Evolutionary conservation across 768 basidiomycete species (phyloP), one percentile per base, ranked within the genome.

Genomic region (Tricholoma hemisulphureum): DNA sequence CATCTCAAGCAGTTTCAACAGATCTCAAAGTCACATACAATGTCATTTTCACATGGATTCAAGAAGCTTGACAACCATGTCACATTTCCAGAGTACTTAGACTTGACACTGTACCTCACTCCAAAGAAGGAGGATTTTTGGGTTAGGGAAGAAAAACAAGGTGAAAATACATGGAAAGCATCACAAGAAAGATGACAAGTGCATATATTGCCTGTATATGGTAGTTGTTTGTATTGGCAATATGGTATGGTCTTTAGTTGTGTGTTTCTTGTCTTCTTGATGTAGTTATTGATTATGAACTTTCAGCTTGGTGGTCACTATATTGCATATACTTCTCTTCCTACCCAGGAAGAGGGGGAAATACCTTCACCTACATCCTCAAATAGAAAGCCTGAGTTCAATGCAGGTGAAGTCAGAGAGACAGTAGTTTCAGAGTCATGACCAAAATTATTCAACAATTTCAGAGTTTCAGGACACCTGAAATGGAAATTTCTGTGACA

Each of bases 1-100:
- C 95, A 98, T 64, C 81, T 97, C 51, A 98, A 98, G 75, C 83
- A 95, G 46, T 98, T 98, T 74, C 93, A 96, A 72, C 94, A 96
- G 67, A 80, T 87, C 7, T 77, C 79, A 37, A 89, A 87, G 73
- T 78, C 80, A 52, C 79, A 83, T 4, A 71, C 84, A 56, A 73
- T 87, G 57, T 83, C 85, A 14, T 85, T 87, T 64, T 83, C 87
- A 32, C 82, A 82, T 46, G 85, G 86, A n/a, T 89, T 89, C 72
- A 92, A 91, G 78, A 95, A 95, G 74, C 73, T 96, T 55, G 95
- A 98, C 63, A 93, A 96, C 66, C 93, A 85, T 61, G 85, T 97
- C 23, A 82, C 90, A 45, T 98, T 97, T 73, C 95, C 95, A 0
- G 91, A 94, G 69, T 77, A 80, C 58, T 79, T 98, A 23, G 93